phyloP scores from a whole-genome alignment of 306 rosid species.

The Vigna mungo region DNA sequence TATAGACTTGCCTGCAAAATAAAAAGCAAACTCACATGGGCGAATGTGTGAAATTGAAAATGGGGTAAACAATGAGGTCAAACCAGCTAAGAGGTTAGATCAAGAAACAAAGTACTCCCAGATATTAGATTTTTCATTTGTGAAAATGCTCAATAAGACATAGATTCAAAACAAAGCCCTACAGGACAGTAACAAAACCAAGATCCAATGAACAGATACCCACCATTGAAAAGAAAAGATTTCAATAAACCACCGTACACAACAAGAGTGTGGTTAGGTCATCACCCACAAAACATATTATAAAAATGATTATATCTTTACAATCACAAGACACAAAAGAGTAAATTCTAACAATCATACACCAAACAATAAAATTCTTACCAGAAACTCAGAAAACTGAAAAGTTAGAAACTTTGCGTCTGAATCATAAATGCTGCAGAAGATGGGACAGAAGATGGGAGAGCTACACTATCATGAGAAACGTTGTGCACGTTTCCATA shows the following conservation, averaged over 20 bases:
- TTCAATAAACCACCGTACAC: constrained; percentile 31
- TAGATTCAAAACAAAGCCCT: not conserved
- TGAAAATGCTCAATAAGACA: constrained; percentile 25
- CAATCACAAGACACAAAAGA: not conserved
- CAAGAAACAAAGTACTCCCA: not conserved
- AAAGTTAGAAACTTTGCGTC: constrained; percentile 27
- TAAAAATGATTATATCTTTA: not conserved
- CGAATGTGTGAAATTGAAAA: not conserved
- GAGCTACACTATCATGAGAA: constrained; percentile 5
- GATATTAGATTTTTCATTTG: not conserved
- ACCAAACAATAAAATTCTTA: constrained; percentile 41
- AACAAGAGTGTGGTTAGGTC: constrained; percentile 13
- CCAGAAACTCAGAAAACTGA: constrained; percentile 43
- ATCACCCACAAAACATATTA: constrained; percentile 30
- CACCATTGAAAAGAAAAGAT: not conserved
- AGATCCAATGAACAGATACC: constrained; percentile 5
- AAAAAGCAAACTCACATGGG: not conserved
- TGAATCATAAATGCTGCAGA: constrained; percentile 36
- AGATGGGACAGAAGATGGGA: constrained; percentile 12
- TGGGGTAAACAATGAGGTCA: constrained; percentile 24
- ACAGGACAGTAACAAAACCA: not conserved
- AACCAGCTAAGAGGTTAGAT: constrained; percentile 7
- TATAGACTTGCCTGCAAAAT: not conserved
- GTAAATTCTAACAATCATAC: not conserved
- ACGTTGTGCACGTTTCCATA: not conserved